Evolutionary conservation across 768 basidiomycete genomes (phyloP).

Genomic region (Stropharia rugosoannulata): DNA sequence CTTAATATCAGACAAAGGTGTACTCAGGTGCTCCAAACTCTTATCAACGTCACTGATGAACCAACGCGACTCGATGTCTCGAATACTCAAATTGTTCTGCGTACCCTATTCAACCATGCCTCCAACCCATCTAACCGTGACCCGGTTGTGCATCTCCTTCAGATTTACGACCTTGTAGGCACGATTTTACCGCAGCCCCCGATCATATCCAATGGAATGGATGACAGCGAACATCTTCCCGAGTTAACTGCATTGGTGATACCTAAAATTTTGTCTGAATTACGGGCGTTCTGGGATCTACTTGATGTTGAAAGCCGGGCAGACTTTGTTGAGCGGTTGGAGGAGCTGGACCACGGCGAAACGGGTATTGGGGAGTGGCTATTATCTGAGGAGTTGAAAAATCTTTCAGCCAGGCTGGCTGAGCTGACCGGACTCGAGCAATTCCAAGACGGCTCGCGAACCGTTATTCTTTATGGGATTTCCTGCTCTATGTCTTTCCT

Average conservation of each 20-base stretch:
- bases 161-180: slow-evolving; percentile 58
- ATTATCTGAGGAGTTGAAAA: slow-evolving; percentile 59
- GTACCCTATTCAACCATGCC: slow-evolving; percentile 53
- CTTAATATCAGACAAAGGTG: slow-evolving; percentile 48
- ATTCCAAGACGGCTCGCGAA: slow-evolving; percentile 26
- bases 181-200: slow-evolving; percentile 46
- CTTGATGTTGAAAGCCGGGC: slow-evolving; percentile 57
- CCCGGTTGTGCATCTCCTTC: slow-evolving; percentile 54
- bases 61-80: slow-evolving; percentile 33
- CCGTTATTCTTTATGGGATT: slow-evolving; percentile 47
- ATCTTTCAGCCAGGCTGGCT: slow-evolving; percentile 37
- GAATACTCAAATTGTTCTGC: slow-evolving; percentile 53
- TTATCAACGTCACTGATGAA: slow-evolving; percentile 32
- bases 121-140: slow-evolving; percentile 41
- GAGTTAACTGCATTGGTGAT: slow-evolving; percentile 55
- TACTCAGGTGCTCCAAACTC: slow-evolving; percentile 42
- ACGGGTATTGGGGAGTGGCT: slow-evolving; percentile 71
- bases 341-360: slow-evolving; percentile 53
- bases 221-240: slow-evolving; percentile 31
- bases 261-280: slow-evolving; percentile 53
- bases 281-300: slow-evolving; percentile 53
- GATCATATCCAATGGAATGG: slow-evolving; percentile 5
- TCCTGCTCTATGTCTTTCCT: slow-evolving; percentile 50
- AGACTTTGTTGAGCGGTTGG: slow-evolving; percentile 52
- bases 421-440: neutral